A percentile compares a stretch with the other conserved stretches of the same genome.
These are phyloP conservation scores for Beverwykella pulmonaria DNA, from an alignment of 495 filamentous ascomycete species.

Conservation along the genomic window DNA sequence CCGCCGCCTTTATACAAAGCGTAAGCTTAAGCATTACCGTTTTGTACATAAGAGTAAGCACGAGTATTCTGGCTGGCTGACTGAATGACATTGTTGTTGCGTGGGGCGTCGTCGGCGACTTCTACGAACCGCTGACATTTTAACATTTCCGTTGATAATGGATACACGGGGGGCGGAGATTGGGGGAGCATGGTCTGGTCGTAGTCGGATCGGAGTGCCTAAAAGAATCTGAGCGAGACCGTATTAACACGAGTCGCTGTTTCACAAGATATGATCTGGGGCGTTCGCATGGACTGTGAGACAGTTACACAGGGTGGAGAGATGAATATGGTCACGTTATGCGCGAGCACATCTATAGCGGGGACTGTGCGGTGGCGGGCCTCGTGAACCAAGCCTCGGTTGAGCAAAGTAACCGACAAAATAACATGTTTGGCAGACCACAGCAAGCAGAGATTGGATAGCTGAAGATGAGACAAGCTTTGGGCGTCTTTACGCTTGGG, in stretches of 20 bases:
- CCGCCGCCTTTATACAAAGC: not conserved
- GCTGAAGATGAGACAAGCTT: not conserved
- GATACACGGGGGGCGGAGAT: constrained; percentile 11
- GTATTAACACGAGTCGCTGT: not conserved
- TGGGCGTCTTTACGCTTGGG: no score
- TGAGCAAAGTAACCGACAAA: no score
- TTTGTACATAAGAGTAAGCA: not conserved
- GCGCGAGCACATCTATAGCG: no score
- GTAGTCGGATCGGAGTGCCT: constrained; percentile 15
- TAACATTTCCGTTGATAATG: constrained; percentile 22
- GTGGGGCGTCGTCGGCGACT: not conserved
- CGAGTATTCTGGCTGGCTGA: not conserved
- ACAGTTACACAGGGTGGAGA: no score
- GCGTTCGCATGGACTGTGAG: no score
- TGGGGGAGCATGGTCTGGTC: not conserved
- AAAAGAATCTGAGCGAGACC: not conserved
- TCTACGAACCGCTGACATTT: not conserved
- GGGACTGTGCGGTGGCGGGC: no score
- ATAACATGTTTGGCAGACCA: not conserved
- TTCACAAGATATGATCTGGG: constrained; percentile 18
- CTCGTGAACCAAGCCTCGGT: no score
- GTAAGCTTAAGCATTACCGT: not conserved
- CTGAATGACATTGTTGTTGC: not conserved
- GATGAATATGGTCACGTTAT: no score
- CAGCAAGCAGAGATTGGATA: not conserved